Conservation (phyloP, 1,139 yeast genomes). For the Suhomyces taliae region DNA sequence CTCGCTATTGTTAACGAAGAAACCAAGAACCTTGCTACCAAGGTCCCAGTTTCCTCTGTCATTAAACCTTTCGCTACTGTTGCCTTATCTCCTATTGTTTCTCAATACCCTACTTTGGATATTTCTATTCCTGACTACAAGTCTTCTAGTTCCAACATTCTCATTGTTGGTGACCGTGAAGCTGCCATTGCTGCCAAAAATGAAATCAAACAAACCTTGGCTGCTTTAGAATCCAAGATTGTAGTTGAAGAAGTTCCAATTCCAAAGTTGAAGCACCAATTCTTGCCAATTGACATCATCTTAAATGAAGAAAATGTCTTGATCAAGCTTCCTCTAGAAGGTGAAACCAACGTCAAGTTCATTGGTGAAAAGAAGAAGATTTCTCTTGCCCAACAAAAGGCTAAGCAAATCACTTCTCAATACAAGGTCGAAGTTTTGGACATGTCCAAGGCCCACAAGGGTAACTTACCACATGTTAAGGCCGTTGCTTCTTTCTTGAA, state of each 20-base stretch:
- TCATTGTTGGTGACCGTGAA: slow-evolving; percentile 66
- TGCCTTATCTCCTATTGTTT: slow-evolving; percentile 23
- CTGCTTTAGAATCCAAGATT: slow-evolving; percentile 41
- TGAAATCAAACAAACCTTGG: slow-evolving; percentile 48
- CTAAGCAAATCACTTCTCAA: slow-evolving; percentile 52
- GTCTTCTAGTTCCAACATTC: slow-evolving; percentile 32
- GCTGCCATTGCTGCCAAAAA: slow-evolving; percentile 51
- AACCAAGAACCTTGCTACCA: slow-evolving; percentile 57
- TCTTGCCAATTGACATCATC: slow-evolving; percentile 47
- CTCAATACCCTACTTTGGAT: slow-evolving; percentile 28
- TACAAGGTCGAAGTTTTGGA: slow-evolving; percentile 67
- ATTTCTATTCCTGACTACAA: slow-evolving; percentile 35
- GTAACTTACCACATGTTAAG: slow-evolving; percentile 72
- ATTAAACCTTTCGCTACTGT: slow-evolving; percentile 54
- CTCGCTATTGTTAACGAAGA: slow-evolving; percentile 73
- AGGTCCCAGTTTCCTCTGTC: slow-evolving; percentile 45
- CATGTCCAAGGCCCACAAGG: slow-evolving; percentile 85
- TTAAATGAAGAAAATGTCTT: slow-evolving; percentile 58
- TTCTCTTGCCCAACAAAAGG: slow-evolving; percentile 58
- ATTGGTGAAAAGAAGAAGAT: slow-evolving; percentile 63
- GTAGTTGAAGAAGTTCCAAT: slow-evolving; percentile 41
- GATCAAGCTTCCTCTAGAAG: slow-evolving; percentile 56
- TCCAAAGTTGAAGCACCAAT: slow-evolving; percentile 45
- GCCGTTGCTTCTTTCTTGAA: slow-evolving; percentile 67
- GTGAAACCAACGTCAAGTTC: slow-evolving; percentile 54